Evolutionary conservation across 1,139 yeast species (phyloP), one percentile per base, ranked within the genome.

Genomic region (Yamadazyma dushanensis): DNA sequence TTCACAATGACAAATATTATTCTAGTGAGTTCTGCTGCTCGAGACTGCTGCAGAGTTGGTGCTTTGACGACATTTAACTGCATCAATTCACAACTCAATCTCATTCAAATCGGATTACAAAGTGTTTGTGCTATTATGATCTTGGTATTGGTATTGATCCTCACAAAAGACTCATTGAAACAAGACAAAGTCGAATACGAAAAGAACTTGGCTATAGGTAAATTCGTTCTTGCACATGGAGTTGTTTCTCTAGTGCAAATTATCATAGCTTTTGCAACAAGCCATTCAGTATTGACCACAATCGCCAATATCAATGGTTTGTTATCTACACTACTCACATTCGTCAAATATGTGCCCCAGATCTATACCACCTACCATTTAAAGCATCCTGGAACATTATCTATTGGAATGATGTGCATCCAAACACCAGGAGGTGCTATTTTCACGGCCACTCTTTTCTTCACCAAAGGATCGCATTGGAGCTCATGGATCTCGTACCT

Each of bases 401-500:
- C 95, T 0, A 69, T 85, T 16, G 77, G 83, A 5, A 86, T 85
- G 88, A 84, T 88, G 92, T 65, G 81, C 36, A 74, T 88, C 44
- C 96, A 88, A 56, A 86, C 95, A 13, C 96, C 96, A 0, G 96
- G 96, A 10, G 95, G 96, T 17, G 83, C 76, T 48, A 44, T 85
- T 2, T 87, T 92, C 81, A 76, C 94, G 0, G 71, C 78, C 11
- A 79, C 87, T 3, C 63, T 88, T 37, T 83, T 78, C 38, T 61
- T 76, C 40, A 77, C 90, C 32, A 83, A 84, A 30, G 94, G 89
- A 2, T 78, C 92, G 1, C 78, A 78, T 43, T 87, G 96, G 96
- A 83, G 94, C 47, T 79, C 90, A 6, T 87, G 95, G 95, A 59
- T 86, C 22, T 86, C 95, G 5, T 84, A 82, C 50, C 70, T 85